phyloP scores from a whole-genome alignment of 2,329 filamentous ascomycete genomes.

The Fusarium sp. region DNA sequence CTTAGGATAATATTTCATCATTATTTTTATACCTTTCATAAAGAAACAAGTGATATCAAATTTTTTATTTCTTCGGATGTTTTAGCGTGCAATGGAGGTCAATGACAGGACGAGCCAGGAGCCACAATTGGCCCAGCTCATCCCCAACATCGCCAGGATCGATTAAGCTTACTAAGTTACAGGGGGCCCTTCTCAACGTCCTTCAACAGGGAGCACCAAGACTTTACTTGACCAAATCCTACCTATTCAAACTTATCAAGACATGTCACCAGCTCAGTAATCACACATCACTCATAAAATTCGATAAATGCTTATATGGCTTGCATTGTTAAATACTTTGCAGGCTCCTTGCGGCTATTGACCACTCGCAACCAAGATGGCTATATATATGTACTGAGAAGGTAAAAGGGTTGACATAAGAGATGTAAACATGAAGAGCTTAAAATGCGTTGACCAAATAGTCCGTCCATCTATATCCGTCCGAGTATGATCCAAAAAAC shows the following conservation, averaged over 20 bases:
- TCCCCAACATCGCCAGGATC: slow-evolving; percentile 17
- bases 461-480: slow-evolving; percentile 10
- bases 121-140: slow-evolving; percentile 12
- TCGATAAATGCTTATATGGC: slow-evolving; percentile 3
- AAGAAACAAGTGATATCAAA: too few relatives aligned
- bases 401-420: slow-evolving; percentile 27
- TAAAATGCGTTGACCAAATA: slow-evolving; percentile 22
- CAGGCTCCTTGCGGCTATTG: slow-evolving; percentile 13
- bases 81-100: background rate
- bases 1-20: too few relatives aligned
- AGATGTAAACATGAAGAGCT: slow-evolving; percentile 22
- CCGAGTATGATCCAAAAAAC: slow-evolving; percentile 24
- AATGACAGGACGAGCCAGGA: background rate
- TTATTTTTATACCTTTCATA: too few relatives aligned
- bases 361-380: slow-evolving; percentile 18
- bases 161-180: slow-evolving; percentile 30
- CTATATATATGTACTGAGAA: slow-evolving; percentile 43
- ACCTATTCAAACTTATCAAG: background rate
- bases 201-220: background rate
- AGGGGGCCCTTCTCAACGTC: slow-evolving; percentile 29
- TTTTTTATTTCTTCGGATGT: too few relatives aligned
- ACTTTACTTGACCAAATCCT: background rate
- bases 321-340: slow-evolving; percentile 32
- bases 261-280: background rate
- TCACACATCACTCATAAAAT: background rate